phyloP scores from a whole-genome alignment of 805 yeast genomes.

The Ogataea dorogensis region DNA sequence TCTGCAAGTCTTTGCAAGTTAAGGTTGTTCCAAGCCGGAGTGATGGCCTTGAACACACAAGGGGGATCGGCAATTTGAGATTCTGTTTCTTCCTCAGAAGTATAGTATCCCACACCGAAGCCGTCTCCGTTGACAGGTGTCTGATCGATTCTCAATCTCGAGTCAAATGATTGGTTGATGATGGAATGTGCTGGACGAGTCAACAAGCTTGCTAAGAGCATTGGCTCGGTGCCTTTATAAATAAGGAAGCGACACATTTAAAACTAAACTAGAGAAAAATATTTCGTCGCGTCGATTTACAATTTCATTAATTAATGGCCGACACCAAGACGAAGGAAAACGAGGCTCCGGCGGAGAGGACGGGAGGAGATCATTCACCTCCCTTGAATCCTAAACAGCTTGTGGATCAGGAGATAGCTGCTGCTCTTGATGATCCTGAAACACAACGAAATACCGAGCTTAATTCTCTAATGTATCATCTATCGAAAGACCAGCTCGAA shows the following conservation, averaged over 20 bases:
- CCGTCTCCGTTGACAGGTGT: slow-evolving; percentile 98
- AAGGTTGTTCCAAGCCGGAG: slow-evolving; percentile 97
- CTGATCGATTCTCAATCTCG: slow-evolving; percentile 81
- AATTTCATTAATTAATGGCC: slow-evolving; percentile 2
- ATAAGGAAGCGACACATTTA: slow-evolving; percentile 90
- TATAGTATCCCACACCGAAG: slow-evolving; percentile 94
- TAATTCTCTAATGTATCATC: slow-evolving; percentile 31
- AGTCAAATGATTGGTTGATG: slow-evolving; percentile 92
- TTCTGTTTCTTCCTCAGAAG: slow-evolving; percentile 40
- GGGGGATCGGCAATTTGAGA: slow-evolving; percentile 55
- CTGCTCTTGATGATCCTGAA: slow-evolving; percentile 22
- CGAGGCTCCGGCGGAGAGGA: not conserved
- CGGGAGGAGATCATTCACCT: not conserved
- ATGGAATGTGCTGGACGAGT: slow-evolving; percentile 97
- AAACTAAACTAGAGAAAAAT: slow-evolving; percentile 3
- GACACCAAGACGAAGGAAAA: slow-evolving; percentile 2
- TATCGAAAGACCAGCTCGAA: slow-evolving; percentile 21
- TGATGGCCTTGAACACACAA: slow-evolving; percentile 90
- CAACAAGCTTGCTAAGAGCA: slow-evolving; percentile 77
- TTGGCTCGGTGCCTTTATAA: slow-evolving; percentile 87
- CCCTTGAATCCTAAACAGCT: not conserved
- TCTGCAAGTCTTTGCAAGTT: slow-evolving; percentile 82
- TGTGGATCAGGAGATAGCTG: slow-evolving; percentile 4
- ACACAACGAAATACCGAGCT: slow-evolving; percentile 30
- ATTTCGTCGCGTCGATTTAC: slow-evolving; percentile 8